Evolutionary conservation across 2,329 filamentous ascomycete species (phyloP).

Genomic region (Talaromyces sp.): DNA sequence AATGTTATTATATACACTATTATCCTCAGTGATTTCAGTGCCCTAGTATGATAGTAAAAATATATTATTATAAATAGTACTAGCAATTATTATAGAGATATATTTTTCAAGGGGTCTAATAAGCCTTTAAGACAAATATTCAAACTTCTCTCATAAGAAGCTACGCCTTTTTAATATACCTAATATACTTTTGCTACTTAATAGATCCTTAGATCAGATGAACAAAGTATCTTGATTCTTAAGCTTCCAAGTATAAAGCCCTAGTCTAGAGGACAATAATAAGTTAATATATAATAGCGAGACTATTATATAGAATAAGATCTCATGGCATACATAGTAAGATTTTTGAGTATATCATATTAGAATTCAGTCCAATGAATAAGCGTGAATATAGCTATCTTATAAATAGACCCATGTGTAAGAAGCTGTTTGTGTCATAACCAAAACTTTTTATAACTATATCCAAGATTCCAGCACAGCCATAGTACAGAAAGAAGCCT

Average conservation of each 20-base stretch:
- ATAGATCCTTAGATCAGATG: not conserved
- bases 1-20: not conserved
- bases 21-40: not conserved
- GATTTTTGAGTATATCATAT: not conserved
- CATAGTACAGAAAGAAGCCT: not conserved
- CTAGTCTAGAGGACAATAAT: not conserved
- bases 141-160: not conserved
- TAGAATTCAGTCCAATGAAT: slow-evolving; percentile 1
- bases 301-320: not conserved
- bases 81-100: not conserved
- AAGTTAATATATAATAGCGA: not conserved
- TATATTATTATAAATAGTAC: not conserved
- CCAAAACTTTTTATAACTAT: too few relatives aligned
- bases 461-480: too few relatives aligned
- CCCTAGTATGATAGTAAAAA: not conserved
- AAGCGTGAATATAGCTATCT: not conserved
- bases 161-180: not conserved
- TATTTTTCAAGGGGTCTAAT: not conserved
- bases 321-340: not conserved
- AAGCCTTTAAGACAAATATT: not conserved
- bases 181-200: not conserved
- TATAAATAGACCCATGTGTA: not conserved
- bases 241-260: not conserved
- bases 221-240: not conserved
- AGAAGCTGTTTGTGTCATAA: not conserved